Conservation (phyloP, 78 protist species). For the Salpingoeca rosetta region DNA sequence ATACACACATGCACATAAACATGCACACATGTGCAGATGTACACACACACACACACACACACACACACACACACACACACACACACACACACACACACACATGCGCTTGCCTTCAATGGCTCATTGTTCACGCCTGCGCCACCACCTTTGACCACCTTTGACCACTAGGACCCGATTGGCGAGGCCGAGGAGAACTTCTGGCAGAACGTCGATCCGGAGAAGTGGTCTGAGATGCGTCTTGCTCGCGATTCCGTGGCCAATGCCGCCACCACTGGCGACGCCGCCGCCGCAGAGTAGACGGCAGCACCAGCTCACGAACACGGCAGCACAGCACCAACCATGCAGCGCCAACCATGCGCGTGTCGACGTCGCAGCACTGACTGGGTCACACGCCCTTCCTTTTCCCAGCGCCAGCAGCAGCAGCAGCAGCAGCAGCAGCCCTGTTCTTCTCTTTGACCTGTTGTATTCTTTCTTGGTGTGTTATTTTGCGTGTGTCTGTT, state of each 20-base stretch:
- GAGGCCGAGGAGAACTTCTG: constrained; percentile 2
- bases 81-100: too few relatives aligned
- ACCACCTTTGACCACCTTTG: too few relatives aligned
- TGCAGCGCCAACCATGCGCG: background rate
- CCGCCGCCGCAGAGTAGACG: background rate
- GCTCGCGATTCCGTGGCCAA: too few relatives aligned
- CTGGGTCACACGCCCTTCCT: background rate
- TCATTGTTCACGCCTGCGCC: too few relatives aligned
- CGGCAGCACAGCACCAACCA: background rate
- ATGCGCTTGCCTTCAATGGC: too few relatives aligned
- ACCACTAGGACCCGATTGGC: background rate
- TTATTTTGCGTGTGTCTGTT: background rate
- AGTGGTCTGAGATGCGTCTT: background rate
- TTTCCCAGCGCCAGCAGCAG: background rate
- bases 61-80: too few relatives aligned
- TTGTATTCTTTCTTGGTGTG: background rate
- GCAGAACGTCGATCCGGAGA: background rate
- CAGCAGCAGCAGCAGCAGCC: background rate
- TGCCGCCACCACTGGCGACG: too few relatives aligned
- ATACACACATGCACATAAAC: too few relatives aligned
- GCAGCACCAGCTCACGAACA: background rate
- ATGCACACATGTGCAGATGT: too few relatives aligned
- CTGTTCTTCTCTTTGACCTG: background rate
- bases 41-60: too few relatives aligned
- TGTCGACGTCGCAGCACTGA: background rate